A percentile compares a stretch with the other conserved stretches of the same genome.
phyloP scores from a whole-genome alignment of 805 yeast genomes.

The Wickerhamiella spandovensis region DNA sequence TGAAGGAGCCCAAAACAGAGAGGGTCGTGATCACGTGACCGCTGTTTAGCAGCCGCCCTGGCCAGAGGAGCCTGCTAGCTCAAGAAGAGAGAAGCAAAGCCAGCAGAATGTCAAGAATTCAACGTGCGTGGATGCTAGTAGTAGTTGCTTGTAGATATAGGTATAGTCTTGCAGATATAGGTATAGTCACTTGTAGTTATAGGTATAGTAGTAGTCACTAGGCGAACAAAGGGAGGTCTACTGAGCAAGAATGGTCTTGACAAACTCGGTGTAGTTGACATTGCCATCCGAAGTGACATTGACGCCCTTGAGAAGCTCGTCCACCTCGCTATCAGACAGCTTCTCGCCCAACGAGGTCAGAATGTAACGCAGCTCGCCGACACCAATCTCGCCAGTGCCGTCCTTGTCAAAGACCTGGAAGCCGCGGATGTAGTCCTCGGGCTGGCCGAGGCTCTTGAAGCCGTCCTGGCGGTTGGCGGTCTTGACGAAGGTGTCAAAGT shows the following conservation, averaged over 20 bases:
- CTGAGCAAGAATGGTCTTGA: slow-evolving; percentile 84
- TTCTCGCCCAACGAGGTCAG: slow-evolving; percentile 94
- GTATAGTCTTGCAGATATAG: too few species aligned
- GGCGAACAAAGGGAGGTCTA: too few species aligned
- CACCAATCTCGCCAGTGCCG: slow-evolving; percentile 88
- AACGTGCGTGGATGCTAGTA: too few species aligned
- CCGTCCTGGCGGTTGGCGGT: slow-evolving; percentile 67
- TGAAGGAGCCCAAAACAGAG: too few species aligned
- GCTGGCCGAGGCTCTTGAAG: slow-evolving; percentile 74
- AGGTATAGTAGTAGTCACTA: too few species aligned
- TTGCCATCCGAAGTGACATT: slow-evolving; percentile 87
- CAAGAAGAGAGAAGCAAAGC: too few species aligned
- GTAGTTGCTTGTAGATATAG: too few species aligned
- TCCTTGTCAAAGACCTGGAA: slow-evolving; percentile 98
- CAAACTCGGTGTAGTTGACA: slow-evolving; percentile 86
- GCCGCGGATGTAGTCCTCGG: slow-evolving; percentile 85
- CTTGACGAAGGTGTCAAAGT: slow-evolving; percentile 63
- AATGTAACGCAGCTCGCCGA: slow-evolving; percentile 91
- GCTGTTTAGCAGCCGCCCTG: too few species aligned
- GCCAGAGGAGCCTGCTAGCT: too few species aligned
- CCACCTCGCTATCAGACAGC: slow-evolving; percentile 79
- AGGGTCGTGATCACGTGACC: too few species aligned
- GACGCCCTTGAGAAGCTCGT: slow-evolving; percentile 90
- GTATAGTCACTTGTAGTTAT: too few species aligned
- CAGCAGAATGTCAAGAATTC: too few species aligned